Evolutionary conservation across 768 basidiomycete species (phyloP), one percentile per base, ranked within the genome.

Genomic region (Lyophyllum shimeji): DNA sequence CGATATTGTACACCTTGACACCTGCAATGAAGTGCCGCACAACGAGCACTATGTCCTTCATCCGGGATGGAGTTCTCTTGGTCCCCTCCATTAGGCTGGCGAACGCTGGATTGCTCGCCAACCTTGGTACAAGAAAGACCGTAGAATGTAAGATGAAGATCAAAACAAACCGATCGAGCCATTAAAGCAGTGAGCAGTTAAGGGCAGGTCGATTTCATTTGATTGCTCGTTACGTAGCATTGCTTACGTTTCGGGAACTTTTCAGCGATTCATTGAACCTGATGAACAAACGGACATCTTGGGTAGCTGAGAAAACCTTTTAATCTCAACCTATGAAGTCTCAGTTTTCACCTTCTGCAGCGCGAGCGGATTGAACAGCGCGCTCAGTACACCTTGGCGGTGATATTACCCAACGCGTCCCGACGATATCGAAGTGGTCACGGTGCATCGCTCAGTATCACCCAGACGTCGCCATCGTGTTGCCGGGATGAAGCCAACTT

Each of bases 71-170:
- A 73, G 66, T 69, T 13, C 33, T 90, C 83, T 90, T 69, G 87
- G 84, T 87, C 83, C 76, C 80, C 78, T 84, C 89, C 89, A 91
- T 92, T 90, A 84, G 77, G 86, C 76, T 65, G 62, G 72, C 63
- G 77, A 76, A 77, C 78, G 75, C 75, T 53, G 66, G 61, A 55
- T 47, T 65, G 60, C 73, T 76, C 72, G 78, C 72, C 78, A 80
- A 75, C 86, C 84, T 87, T 87, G 87, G 84, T 88, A 65, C 62
- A 74, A 82, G 80, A 78, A 83, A 82, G 80, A 76, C 73, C 62
- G 61, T 69, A 60, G n/a, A n/a, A 68, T 64, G 53, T 60, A 33
- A 55, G 50, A 57, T 63, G 51, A 67, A 61, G 55, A 58, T 59
- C 29, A 49, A 25, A 44, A 46, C 47, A 49, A 46, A 42, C 54